Conservation (phyloP, 1,139 yeast genomes). For the Nakaseomyces bracarensis region DNA sequence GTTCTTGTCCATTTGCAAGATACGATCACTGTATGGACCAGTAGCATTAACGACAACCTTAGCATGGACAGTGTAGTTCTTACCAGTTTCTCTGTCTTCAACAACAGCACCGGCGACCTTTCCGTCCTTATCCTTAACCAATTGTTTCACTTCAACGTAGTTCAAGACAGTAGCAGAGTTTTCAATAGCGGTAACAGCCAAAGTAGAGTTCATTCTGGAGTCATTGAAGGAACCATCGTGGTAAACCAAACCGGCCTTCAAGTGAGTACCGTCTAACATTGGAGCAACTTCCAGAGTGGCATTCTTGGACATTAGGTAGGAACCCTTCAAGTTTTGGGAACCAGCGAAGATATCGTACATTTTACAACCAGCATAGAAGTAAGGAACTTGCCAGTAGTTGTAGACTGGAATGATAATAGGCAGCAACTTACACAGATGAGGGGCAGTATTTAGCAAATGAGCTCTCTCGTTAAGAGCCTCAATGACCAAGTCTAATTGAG, state of each 20-base stretch:
- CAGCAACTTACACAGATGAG: conserved; percentile 76
- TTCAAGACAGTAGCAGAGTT: conserved; percentile 86
- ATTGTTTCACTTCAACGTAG: conserved; percentile 72
- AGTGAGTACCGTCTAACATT: conserved; percentile 68
- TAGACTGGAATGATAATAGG: conserved; percentile 95
- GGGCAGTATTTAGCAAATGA: conserved; percentile 84
- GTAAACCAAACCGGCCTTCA: conserved; percentile 87
- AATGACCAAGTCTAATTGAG: conserved; percentile 83
- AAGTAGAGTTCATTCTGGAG: conserved; percentile 78
- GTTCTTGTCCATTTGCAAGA: conserved; percentile 79
- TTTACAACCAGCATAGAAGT: conserved; percentile 86
- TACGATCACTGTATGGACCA: conserved; percentile 82
- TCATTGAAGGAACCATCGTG: conserved; percentile 95
- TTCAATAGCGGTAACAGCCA: conserved; percentile 79
- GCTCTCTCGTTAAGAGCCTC: conserved; percentile 93
- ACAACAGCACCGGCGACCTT: conserved; percentile 72
- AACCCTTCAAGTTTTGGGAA: conserved; percentile 68
- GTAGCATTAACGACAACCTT: conserved; percentile 85
- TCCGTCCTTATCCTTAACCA: conserved; percentile 53
- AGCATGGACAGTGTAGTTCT: conserved; percentile 51
- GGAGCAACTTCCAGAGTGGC: conserved; percentile 76
- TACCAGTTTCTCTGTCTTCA: conserved; percentile 64
- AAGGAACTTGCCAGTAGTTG: conserved; percentile 94
- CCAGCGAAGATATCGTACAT: conserved; percentile 94
- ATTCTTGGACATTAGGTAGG: conserved; percentile 63